Base-by-base conservation (phyloP, 2,329 filamentous ascomycete species). In the Paradendryphiella salina region DNA sequence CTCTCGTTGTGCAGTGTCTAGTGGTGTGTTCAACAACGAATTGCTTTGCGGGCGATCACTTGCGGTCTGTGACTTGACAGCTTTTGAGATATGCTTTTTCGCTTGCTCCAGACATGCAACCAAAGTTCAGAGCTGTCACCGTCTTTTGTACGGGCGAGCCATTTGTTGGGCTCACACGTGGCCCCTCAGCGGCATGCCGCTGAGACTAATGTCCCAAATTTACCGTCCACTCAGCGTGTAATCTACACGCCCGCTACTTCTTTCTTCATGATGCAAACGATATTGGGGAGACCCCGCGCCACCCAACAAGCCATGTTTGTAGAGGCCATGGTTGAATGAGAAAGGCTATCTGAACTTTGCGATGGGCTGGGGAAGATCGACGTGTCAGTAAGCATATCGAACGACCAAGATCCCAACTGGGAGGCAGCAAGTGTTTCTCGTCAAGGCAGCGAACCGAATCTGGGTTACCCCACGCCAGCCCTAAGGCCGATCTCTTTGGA, bases 381-480 rank as follows among this genome's bases (percentile, higher is more conserved):
- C 54, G 28, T 46, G 40, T 46, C 49, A 39, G 43, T 38, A 42
- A 48, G 26, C 39, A 32, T 28, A 40, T 37, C 18, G 31, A 33
- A 46, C 33, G 18, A 39, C 23, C 34, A 23, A 11, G 26, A n/a
- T 42, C 50, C 56, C 58, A 63, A 60, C 57, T 34, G 32, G 32
- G 15, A 49, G 38, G 32, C 50, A 39, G 56, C 59, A 61, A 55
- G 56, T 57, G 50, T 60, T 46, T 45, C 49, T 46, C 33, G 46
- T 43, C 23, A 14, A 47, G 17, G 48, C 48, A 45, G 35, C 35
- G 47, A 48, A 49, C 52, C 59, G 46, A 48, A 60, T 57, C 45
- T 39, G 50, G 61, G 11, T 29, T 56, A 54, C 56, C 49, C 56
- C 57, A 64, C 52, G 54, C 53, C 50, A 63, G 46, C 59, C 57